Base-by-base conservation (phyloP, 2,329 filamentous ascomycete species). In the Nothopassalora personata region DNA sequence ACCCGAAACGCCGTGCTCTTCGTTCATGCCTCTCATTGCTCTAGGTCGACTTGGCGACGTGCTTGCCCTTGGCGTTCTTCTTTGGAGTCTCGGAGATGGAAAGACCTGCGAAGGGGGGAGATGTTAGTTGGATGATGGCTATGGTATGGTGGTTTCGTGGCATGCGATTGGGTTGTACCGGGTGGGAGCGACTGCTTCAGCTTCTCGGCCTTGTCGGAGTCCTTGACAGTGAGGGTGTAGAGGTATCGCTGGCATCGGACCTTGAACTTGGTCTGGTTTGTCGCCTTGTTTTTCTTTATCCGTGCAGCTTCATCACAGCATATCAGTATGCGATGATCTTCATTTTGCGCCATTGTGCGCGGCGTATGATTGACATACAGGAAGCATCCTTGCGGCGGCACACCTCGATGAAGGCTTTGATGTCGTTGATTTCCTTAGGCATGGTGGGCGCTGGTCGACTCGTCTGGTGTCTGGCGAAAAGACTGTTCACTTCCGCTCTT, bases 401-500 rank as follows among this genome's bases (percentile, higher is more conserved):
- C 86, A 99, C 96, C 89, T 97, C 94, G 81, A 99, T 96, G 90
- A 99, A 99, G 86, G 96, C 79, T 78, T 99, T 97, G 86, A 97
- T 97, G 79, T 97, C 94, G 78, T 87, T 90, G 80, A 97, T 89
- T 90, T 97, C 91, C 77, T 86, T 85, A 87, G 94, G 93, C 94
- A 99, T 99, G 81, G 83, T 96, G 90, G 81, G 66, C 66, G 68
- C 61, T 60, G 63, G 39, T 55, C n/a, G 27, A 51, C 30, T 51
- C n/a, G 13, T n/a, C 39, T 45, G 53, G 58, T 61, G 56, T 39
- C 61, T 54, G 60, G 51, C 55, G 62, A 54, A 23, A 58, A 57
- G 54, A 33, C 46, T 30, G 54, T 39, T 56, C 18, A 1, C 1
- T 23, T 43, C 18, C 15, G 1, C 8, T 18, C 39, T 5, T 43